Evolutionary conservation across 495 filamentous ascomycete species (phyloP), one percentile per base, ranked within the genome.

Genomic region (Echria macrotheca): DNA sequence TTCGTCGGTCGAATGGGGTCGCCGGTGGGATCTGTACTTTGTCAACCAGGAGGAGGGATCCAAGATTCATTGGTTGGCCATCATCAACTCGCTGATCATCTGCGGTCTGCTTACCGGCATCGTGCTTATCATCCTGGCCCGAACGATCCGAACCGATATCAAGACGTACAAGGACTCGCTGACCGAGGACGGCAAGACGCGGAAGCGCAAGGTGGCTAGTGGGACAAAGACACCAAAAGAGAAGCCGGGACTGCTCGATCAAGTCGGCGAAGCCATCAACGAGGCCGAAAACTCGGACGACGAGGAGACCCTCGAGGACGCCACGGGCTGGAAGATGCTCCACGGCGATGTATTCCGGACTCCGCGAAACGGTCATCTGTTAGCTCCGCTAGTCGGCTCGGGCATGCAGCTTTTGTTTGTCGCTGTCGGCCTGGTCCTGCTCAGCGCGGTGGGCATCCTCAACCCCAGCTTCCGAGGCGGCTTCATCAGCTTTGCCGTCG

Each of bases 381-480:
- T 96, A 23, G 91, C 90, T 3, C 90, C 91, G 1, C 71, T 96
- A 10, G 76, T 95, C 22, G 91, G 91, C 9, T 95, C 88, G 2
- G 91, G 91, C 31, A 90, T 86, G 74, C 91, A 96, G 67, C 73
- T 96, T 3, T 68, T 95, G 9, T 91, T 95, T 63, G 91, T 95
- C 85, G 80, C 83, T 7, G 65, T 85, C 8, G 85, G 88, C 5
- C 72, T 95, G 9, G 74, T 95, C 5, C 56, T 85, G n/a, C 76
- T 96, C 14, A 87, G 84, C 64, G 87, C 84, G 47, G 66, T 95
- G 25, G 91, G 91, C 10, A 64, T 96, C 1, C 67, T 96, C 55
- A 96, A 95, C 58, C 91, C 91, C 3, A 91, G 86, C 61, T 96
- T 89, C 73, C 83, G 91, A 2, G 91, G 91, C 48, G 91, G 91